phyloP scores from a whole-genome alignment of 768 basidiomycete genomes.

The Ramaria rubella region DNA sequence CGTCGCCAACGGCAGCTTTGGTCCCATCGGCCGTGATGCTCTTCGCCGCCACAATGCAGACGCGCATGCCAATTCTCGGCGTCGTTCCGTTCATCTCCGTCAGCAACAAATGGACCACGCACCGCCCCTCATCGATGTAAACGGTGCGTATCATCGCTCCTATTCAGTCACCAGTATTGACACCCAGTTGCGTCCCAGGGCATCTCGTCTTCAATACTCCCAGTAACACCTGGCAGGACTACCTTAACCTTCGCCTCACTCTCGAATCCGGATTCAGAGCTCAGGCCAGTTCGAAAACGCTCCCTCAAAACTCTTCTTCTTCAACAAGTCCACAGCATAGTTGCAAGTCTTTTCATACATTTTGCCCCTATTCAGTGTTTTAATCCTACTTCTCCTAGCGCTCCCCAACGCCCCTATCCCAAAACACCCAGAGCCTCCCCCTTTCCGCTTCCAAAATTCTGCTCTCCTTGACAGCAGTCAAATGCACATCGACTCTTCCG shows the following conservation, averaged over 20 bases:
- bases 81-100: neutral
- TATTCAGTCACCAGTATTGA: neutral
- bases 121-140: conserved; percentile 4
- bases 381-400: neutral
- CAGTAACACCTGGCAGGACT: conserved; percentile 10
- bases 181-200: too few relatives aligned
- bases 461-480: neutral
- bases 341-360: neutral
- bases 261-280: conserved; percentile 1
- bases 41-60: neutral
- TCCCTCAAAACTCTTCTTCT: neutral
- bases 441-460: neutral
- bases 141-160: neutral
- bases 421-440: neutral
- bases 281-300: neutral
- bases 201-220: conserved; percentile 5
- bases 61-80: conserved; percentile 1
- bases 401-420: neutral
- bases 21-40: conserved; percentile 13
- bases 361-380: neutral
- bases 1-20: conserved; percentile 20
- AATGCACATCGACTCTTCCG: neutral
- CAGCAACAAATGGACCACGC: conserved; percentile 6
- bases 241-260: conserved; percentile 5
- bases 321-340: neutral